Evolutionary conservation across 768 basidiomycete genomes (phyloP).

Genomic region (Termitomyces sp.): DNA sequence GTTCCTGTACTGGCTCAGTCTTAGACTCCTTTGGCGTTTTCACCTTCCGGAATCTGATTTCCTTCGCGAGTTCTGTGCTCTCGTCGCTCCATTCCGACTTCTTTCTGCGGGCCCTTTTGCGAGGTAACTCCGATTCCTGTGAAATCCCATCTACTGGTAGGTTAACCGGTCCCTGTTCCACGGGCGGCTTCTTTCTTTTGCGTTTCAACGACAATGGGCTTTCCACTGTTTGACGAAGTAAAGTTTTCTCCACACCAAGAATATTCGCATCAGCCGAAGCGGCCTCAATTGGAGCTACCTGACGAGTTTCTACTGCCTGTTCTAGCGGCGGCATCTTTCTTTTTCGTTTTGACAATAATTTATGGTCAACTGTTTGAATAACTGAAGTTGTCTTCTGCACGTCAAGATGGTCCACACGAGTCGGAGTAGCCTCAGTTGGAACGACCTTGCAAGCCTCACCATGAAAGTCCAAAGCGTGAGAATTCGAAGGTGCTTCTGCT

Average conservation of each 20-base stretch:
- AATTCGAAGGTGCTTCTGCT: too few relatives aligned
- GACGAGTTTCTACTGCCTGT: background rate
- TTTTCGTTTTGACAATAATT: background rate
- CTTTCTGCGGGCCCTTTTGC: background rate
- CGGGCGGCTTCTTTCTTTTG: background rate
- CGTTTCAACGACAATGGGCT: background rate
- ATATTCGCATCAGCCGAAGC: background rate
- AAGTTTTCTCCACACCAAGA: background rate
- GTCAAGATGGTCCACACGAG: background rate
- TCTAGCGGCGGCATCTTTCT: background rate
- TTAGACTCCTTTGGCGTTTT: conserved; percentile 1
- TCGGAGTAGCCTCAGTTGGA: background rate
- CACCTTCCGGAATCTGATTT: background rate
- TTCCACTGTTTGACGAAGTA: background rate
- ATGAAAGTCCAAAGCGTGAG: background rate
- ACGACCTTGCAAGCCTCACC: background rate
- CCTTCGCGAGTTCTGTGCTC: background rate
- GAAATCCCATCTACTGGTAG: background rate
- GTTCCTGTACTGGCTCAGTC: background rate
- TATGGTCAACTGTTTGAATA: background rate
- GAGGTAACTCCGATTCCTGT: background rate
- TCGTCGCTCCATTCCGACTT: background rate
- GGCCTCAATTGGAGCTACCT: background rate
- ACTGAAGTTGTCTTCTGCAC: background rate
- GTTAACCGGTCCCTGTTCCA: background rate